Evolutionary conservation across 2,329 filamentous ascomycete species (phyloP).

Genomic region (Aspergillus sp.): DNA sequence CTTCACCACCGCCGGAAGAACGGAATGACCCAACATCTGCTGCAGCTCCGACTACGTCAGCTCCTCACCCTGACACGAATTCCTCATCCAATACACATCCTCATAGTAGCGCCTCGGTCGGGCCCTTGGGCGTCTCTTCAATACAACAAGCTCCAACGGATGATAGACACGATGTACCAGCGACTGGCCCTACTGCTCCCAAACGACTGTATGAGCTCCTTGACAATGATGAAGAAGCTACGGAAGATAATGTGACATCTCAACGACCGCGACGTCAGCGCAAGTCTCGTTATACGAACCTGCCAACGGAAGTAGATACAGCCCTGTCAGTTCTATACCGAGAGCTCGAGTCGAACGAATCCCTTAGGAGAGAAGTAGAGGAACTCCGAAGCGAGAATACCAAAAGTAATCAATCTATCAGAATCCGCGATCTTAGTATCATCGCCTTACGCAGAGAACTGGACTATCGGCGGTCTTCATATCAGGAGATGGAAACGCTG

Average conservation of each 20-base stretch:
- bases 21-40: neutral
- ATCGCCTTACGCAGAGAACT: neutral
- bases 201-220: neutral
- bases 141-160: too few species aligned
- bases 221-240: neutral
- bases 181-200: too few species aligned
- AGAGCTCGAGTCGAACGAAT: neutral
- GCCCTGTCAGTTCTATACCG: slow-evolving; percentile 7
- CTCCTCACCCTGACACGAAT: neutral
- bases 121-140: too few species aligned
- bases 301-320: slow-evolving; percentile 2
- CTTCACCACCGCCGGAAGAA: neutral
- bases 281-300: neutral
- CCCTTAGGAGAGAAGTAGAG: neutral
- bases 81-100: too few species aligned
- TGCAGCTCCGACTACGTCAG: neutral
- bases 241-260: neutral
- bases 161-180: too few species aligned
- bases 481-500: neutral
- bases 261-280: neutral
- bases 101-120: too few species aligned
- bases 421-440: slow-evolving; percentile 3
- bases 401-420: neutral
- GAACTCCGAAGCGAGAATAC: neutral
- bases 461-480: neutral